Evolutionary conservation across 306 rosid species (phyloP), one percentile per base, ranked within the genome.

Genomic region (Cicer bijugum): DNA sequence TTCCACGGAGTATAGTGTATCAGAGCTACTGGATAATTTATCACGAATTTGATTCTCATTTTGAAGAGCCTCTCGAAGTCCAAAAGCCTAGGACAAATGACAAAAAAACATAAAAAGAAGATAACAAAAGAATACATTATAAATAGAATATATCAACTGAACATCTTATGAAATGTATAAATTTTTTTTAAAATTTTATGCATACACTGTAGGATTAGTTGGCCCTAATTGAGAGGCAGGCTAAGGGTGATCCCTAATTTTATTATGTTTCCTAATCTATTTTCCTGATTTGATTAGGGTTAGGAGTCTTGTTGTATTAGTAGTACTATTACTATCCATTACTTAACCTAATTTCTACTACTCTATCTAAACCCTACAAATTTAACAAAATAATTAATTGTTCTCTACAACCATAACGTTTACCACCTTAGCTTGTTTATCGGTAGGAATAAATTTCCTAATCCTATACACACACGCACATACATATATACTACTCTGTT

Each of bases 1-100:
- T 83, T 93, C 91, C 57, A 88, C 83, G 75, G 98, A 83, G 85
- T 87, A 83, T 47, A 78, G 66, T 50, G 82, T 47, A 78, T 91
- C 86, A 58, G 91, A 88, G 82, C 86, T 85, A 82, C 67, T 64
- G 58, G 89, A 83, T 88, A 83, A 87, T 61, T 86, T 87, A 70
- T 82, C 82, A 56, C 98, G 98, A 68, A 84, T 68, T 80, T 71
- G 77, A 73, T 94, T 91, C 81, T 91, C 98, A 68, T 79, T 88
- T 77, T 84, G 85, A 64, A 94, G 85, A 77, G 90, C 90, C 80
- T 91, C 90, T 12, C 57, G 40, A 53, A 94, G 89, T 78, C 93
- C 98, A 76, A 80, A 69, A 72, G 82, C 90, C 98, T 94, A 45
- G 44, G 55, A 69, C 44, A 78, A 50, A 57, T 38, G 68, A 40